These are phyloP conservation scores for Cystobasidium tubakii DNA, from an alignment of 768 basidiomycete species.

Conservation along the genomic window DNA sequence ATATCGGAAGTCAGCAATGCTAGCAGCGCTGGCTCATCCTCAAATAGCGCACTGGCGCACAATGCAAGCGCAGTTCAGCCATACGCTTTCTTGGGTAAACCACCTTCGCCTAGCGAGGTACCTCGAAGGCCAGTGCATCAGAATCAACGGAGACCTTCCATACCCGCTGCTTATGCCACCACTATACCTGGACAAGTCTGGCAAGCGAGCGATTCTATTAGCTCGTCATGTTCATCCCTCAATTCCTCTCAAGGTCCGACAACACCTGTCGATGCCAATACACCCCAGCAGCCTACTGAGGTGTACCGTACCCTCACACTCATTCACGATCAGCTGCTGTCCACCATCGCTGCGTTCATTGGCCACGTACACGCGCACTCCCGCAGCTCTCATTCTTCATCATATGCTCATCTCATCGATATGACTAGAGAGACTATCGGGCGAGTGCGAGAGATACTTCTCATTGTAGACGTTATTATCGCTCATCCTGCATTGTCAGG, in stretches of 20 bases:
- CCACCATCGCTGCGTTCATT: conserved; percentile 93
- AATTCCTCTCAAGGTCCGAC: conserved; percentile 51
- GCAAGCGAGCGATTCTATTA: conserved; percentile 54
- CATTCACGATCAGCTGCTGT: conserved; percentile 80
- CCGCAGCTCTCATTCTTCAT: conserved; percentile 80
- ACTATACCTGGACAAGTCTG: conserved; percentile 13
- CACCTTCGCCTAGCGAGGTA: conserved; percentile 7
- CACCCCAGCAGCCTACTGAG: conserved; percentile 60
- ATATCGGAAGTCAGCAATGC: conserved; percentile 20
- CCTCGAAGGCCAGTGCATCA: background rate
- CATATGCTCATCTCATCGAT: conserved; percentile 87
- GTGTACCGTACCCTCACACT: conserved; percentile 54
- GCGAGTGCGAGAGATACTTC: conserved; percentile 81
- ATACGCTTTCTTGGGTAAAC: conserved; percentile 3
- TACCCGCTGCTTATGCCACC: conserved; percentile 26
- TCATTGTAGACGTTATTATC: conserved; percentile 82
- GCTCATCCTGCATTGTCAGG: conserved; percentile 64
- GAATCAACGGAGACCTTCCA: conserved; percentile 22
- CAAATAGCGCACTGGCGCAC: background rate
- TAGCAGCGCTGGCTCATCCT: conserved; percentile 10
- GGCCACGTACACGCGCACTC: conserved; percentile 93
- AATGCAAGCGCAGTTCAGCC: background rate
- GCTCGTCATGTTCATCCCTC: conserved; percentile 62
- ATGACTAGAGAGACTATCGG: conserved; percentile 91
- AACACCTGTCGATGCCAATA: conserved; percentile 47